Evolutionary conservation across 2,329 filamentous ascomycete genomes (phyloP), one percentile per base, ranked within the genome.

Genomic region (Huntiella abstrusa): DNA sequence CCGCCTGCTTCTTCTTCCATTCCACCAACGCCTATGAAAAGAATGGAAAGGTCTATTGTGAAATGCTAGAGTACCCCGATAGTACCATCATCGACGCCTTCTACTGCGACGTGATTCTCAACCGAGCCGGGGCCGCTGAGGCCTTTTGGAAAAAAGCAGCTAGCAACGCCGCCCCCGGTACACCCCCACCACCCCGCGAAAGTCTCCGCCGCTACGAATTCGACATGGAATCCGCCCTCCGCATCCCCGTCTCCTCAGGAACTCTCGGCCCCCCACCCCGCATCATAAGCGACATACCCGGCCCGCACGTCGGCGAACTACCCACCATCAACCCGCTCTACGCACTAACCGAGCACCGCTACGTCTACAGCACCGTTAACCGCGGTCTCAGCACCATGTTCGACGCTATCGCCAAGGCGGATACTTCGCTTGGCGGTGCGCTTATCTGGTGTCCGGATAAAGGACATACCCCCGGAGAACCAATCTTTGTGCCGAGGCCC

Each of bases 1-100:
- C 73, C 0, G 70, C 80, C 0, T 77, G 77, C 41, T 92, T 87
- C 64, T 79, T 75, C 59, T 92, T 92, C 59, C 84, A 93, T 60
- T 74, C 73, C 0, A 65, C 84, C 56, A 92, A 92, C 53, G 73
- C 82, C 0, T 91, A 77, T 57, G 81, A 88, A 54, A 48, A 54
- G 7, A 45, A 46, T 10, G 58, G 53, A 1, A 66, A 77, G 49
- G 65, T 91, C 13, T 64, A 76, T 28, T 74, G 78, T 46, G 84
- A 92, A 51, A 57, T 80, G 1, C 60, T 77, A 28, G 64, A 71
- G 44, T 86, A 80, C 55, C 66, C 73, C 0, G 79, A 72, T 44
- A 61, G 71, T 0, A 75, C 83, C 48, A 65, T 86, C 12, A 62
- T 91, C 34, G 67, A 74, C 22, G 64, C 63, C 5, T 72, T 85